Evolutionary conservation across 441 rosid species (phyloP), one percentile per base, ranked within the genome.

Genomic region (Erysimum pusillum): DNA sequence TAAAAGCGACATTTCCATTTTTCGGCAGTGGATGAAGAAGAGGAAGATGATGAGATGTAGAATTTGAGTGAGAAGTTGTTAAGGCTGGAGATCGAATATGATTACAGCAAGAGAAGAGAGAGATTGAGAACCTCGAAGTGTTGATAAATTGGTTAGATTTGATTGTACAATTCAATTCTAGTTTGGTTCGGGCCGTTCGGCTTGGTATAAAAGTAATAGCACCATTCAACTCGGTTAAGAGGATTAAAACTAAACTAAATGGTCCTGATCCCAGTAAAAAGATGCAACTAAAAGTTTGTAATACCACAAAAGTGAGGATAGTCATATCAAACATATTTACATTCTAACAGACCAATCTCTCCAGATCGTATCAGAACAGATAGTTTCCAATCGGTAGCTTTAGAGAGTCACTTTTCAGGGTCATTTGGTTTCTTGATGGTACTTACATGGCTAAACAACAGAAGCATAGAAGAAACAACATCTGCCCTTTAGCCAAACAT

Each of bases 361-460:
- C 68, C 10, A 17, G 41, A 72, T 36, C 0, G 49, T 13, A 52
- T 51, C 46, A 51, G 58, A 68, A 20, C 8, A 69, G 11, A 67
- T 14, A 45, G 49, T 54, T 76, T 35, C 39, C 54, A 61, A 36
- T 44, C 17, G 65, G 65, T 35, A 56, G 71, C 66, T 69, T 69
- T 35, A 63, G 59, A 62, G 75, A 62, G 76, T 61, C 11, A 42
- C 8, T 28, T 72, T 71, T 45, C 41, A 48, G 58, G 39, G 67
- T 60, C 48, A 64, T 66, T 59, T 36, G 14, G 49, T 62, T 41
- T 45, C 49, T 77, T 56, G 71, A 70, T 70, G 79, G 36, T 69
- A 69, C 14, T 71, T 77, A 77, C 76, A 77, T 58, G 67, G 68
- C 39, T 77, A 58, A 71, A 77, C 62, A 77, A 71, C 57, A 77